Conservation (phyloP, 169 alveolate genomes). For the Toxoplasma gondii region DNA sequence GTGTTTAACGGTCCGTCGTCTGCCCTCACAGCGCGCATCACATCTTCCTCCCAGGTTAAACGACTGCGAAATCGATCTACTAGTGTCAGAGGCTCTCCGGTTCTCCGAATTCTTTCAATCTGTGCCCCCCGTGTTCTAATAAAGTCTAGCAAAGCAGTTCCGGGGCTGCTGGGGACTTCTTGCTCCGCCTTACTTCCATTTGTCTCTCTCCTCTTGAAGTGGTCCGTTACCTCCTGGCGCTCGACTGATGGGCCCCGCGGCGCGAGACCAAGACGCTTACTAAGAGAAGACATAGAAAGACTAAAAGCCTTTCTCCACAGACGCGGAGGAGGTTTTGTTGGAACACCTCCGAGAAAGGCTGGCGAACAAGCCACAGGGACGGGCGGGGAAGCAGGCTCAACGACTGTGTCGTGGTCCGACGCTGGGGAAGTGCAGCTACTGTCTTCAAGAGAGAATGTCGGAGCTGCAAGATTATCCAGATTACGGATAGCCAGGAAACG, state of each 20-base stretch:
- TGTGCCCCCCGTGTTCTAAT: neutral
- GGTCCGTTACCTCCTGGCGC: neutral
- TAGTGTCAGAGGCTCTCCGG: neutral
- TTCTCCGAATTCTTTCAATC: neutral
- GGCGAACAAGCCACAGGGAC: neutral
- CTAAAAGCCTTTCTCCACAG: neutral
- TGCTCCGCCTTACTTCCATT: neutral
- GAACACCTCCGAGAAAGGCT: neutral
- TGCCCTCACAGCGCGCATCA: neutral
- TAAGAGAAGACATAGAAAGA: neutral
- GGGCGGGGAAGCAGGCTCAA: conserved; percentile 10
- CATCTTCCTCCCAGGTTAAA: neutral
- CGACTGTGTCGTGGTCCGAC: neutral
- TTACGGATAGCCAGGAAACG: neutral
- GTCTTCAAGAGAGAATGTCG: neutral
- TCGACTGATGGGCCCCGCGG: neutral
- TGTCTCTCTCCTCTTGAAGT: neutral
- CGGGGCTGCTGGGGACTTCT: neutral
- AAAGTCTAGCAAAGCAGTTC: neutral
- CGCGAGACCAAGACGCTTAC: neutral
- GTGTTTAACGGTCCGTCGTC: neutral
- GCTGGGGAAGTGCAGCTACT: neutral
- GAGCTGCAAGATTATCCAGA: neutral
- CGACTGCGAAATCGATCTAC: neutral
- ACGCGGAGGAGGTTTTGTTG: neutral